A percentile compares a stretch with the other conserved stretches of the same genome.
These are phyloP conservation scores for Nigrospora sphaerica DNA, from an alignment of 2,329 filamentous ascomycete genomes.

Conservation along the genomic window DNA sequence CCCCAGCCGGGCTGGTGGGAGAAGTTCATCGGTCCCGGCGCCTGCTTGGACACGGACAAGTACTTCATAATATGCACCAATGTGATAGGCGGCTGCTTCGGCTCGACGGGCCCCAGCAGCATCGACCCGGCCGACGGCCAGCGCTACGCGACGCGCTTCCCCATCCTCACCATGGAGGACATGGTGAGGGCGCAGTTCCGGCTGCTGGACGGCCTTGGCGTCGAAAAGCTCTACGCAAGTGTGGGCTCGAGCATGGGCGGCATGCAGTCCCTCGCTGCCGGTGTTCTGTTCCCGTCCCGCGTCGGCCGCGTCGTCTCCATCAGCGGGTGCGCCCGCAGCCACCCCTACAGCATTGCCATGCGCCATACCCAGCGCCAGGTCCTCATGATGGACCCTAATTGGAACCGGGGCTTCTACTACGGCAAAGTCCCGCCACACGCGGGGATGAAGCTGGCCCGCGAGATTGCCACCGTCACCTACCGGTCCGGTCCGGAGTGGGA, in stretches of 20 bases:
- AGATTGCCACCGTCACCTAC: slow-evolving; percentile 97
- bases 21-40: slow-evolving; percentile 87
- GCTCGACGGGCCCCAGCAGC: slow-evolving; percentile 84
- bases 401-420: slow-evolving; percentile 94
- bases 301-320: slow-evolving; percentile 81
- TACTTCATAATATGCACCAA: slow-evolving; percentile 96
- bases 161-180: slow-evolving; percentile 90
- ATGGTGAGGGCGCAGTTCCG: slow-evolving; percentile 97
- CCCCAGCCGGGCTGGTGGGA: slow-evolving; percentile 97
- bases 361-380: slow-evolving; percentile 95
- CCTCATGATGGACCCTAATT: slow-evolving; percentile 97
- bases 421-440: slow-evolving; percentile 81
- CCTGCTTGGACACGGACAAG: slow-evolving; percentile 80
- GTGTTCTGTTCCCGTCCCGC: slow-evolving; percentile 73
- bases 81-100: slow-evolving; percentile 91
- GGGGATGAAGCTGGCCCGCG: slow-evolving; percentile 94
- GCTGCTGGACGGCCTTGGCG: slow-evolving; percentile 71
- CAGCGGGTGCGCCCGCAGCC: slow-evolving; percentile 86
- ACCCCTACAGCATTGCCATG: slow-evolving; percentile 98
- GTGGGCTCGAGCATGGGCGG: slow-evolving; percentile 97
- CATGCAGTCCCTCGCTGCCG: slow-evolving; percentile 91
- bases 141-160: slow-evolving; percentile 88
- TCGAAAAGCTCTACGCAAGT: slow-evolving; percentile 77
- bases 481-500: slow-evolving; percentile 97
- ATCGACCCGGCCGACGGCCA: slow-evolving; percentile 83